Base-by-base conservation (phyloP, 805 yeast genomes). In the Wickerhamomyces pijperi region DNA sequence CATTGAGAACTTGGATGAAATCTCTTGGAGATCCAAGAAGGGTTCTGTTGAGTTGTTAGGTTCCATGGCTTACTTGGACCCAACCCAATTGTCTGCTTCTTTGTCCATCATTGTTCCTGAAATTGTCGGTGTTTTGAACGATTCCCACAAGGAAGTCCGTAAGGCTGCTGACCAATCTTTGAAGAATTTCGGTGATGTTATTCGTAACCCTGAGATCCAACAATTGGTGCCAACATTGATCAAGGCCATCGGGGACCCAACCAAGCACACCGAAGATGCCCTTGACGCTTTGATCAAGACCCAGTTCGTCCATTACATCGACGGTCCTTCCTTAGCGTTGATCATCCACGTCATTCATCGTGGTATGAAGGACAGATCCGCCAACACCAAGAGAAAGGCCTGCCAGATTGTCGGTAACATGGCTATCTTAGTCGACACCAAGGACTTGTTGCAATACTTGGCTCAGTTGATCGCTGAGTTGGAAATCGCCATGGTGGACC, bases 341-440 rank as follows among this genome's bases (percentile, higher is more conserved):
- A 86, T 92, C 40, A 85, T 88, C 45, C 96, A 88, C 55, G 96
- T 92, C 38, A 81, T 92, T 36, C 92, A 86, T 56, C 76, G 98
- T 59, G 99, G 97, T 64, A 78, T 92, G 83, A 76, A 74, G 38
- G 97, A 90, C 49, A 70, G 98, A 53, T 82, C 95, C n/a, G 97
- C 97, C 0, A 69, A 78, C 34, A 84, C 92, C 5, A 92, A 90
- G 66, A 76, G 83, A 58, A 86, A 86, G 59, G 90, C 97, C 0
- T 88, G 97, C 60, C 97, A 92, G 61, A 90, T 92, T 67, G 97
- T 92, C 23, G 99, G 99, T 46, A 92, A 92, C 55, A 92, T 92
- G 97, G 87, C 97, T 2, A 86, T 92, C 56, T 68, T 92, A 51
- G 96, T 94, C 15, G 97, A 90, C 51, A 69, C 85, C 15, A 76